Percentiles rank a stretch among this genome's conserved stretches.
phyloP scores from a whole-genome alignment of 2,329 filamentous ascomycete species.

The Calonectria pauciramosa region DNA sequence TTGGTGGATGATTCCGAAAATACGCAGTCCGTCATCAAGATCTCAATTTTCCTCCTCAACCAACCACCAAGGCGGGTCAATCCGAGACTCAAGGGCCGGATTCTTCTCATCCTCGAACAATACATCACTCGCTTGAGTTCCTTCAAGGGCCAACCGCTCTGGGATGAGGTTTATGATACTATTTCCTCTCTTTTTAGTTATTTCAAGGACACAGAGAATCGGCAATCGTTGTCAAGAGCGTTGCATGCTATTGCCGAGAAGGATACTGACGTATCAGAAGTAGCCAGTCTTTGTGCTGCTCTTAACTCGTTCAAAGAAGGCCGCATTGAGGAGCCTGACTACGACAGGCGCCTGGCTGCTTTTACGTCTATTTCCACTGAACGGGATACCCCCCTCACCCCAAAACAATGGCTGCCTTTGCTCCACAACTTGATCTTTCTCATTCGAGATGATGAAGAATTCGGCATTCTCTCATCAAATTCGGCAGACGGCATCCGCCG shows the following conservation, averaged over 20 bases:
- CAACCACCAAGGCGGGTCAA: slow-evolving; percentile 88
- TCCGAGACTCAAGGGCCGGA: slow-evolving; percentile 83
- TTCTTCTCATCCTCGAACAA: slow-evolving; percentile 84
- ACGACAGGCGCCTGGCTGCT: slow-evolving; percentile 82
- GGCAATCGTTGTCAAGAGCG: slow-evolving; percentile 80
- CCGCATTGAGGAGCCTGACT: slow-evolving; percentile 88
- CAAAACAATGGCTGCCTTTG: slow-evolving; percentile 87
- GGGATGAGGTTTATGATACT: slow-evolving; percentile 77
- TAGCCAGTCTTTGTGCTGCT: slow-evolving; percentile 79
- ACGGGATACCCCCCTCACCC: slow-evolving; percentile 70
- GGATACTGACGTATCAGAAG: slow-evolving; percentile 70
- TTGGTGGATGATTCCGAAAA: slow-evolving; percentile 78
- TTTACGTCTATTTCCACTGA: slow-evolving; percentile 80
- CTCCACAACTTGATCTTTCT: slow-evolving; percentile 92
- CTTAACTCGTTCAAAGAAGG: slow-evolving; percentile 83
- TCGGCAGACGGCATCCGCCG: slow-evolving; percentile 84
- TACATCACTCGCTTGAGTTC: slow-evolving; percentile 77
- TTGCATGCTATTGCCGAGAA: slow-evolving; percentile 78
- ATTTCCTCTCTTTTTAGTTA: slow-evolving; percentile 89
- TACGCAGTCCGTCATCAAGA: slow-evolving; percentile 82
- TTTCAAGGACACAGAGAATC: slow-evolving; percentile 85
- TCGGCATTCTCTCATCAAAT: slow-evolving; percentile 84
- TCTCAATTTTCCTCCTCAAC: slow-evolving; percentile 84
- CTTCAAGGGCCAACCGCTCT: slow-evolving; percentile 60
- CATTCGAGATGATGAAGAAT: slow-evolving; percentile 88